Percentiles rank a stretch among this genome's conserved stretches.
Conservation (phyloP, 257 asterid genomes). For the Ballota nigra region DNA sequence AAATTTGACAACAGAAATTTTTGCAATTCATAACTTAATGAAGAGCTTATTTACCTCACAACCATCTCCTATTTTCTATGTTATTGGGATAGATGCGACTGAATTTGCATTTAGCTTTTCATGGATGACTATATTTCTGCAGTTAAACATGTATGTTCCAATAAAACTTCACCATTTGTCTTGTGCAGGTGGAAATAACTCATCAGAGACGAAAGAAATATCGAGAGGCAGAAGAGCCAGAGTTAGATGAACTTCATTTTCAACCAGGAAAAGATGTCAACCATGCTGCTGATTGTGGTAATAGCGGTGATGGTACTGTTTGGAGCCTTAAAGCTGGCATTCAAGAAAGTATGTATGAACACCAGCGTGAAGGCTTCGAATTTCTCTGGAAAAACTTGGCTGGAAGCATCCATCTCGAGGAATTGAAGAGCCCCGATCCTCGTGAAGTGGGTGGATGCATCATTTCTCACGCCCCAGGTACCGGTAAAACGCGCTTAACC, state of each 20-base stretch:
- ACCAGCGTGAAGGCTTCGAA: constrained; percentile 66
- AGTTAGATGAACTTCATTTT: constrained; percentile 17
- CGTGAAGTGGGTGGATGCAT: constrained; percentile 64
- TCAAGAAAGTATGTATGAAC: constrained; percentile 40
- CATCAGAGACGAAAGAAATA: not conserved
- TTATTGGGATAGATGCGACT: not conserved
- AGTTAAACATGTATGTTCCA: not conserved
- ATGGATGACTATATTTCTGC: not conserved
- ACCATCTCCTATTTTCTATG: constrained; percentile 17
- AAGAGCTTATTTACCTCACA: not conserved
- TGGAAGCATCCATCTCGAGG: constrained; percentile 40
- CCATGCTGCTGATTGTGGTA: not conserved
- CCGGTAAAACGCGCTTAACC: constrained; percentile 61
- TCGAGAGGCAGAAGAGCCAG: constrained; percentile 5
- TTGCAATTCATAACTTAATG: not conserved
- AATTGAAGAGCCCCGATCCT: constrained; percentile 29
- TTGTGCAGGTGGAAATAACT: constrained; percentile 26
- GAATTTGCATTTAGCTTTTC: not conserved
- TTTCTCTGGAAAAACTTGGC: constrained; percentile 64
- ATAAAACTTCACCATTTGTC: not conserved
- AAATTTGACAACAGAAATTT: not conserved
- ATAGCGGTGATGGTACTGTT: constrained; percentile 34
- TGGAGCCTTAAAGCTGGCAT: constrained; percentile 50
- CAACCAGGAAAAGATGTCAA: constrained; percentile 2
- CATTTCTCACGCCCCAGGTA: constrained; percentile 76